A percentile compares a stretch with the other conserved stretches of the same genome.
Evolutionary conservation across 139 green algal genomes (phyloP).

Genomic region (Chlorella vulgaris): DNA sequence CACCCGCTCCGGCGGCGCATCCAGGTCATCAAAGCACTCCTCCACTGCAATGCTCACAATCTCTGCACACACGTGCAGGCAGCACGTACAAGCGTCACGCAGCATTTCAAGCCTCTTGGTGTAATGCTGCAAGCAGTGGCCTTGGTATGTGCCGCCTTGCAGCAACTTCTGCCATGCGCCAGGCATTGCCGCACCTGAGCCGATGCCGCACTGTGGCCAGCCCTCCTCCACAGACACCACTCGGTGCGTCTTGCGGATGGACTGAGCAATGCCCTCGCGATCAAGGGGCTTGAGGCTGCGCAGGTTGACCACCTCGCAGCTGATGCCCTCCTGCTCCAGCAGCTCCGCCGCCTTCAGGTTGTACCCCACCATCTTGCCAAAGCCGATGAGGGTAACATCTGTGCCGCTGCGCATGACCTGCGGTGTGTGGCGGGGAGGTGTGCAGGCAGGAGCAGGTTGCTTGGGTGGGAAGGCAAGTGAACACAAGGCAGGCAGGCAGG

Average conservation of each 20-base stretch:
- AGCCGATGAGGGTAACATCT: slow-evolving; percentile 92
- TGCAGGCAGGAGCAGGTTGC: not conserved
- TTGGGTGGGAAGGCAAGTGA: not conserved
- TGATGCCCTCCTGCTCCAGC: slow-evolving; percentile 90
- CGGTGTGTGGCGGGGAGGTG: not conserved
- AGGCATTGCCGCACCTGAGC: slow-evolving; percentile 47
- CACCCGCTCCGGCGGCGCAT: slow-evolving; percentile 91
- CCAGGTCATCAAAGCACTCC: slow-evolving; percentile 96
- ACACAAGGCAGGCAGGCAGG: not conserved
- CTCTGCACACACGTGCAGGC: slow-evolving; percentile 48
- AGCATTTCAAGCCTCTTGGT: no score
- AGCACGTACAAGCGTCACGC: not conserved
- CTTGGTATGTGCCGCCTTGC: no score
- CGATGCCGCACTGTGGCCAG: slow-evolving; percentile 94
- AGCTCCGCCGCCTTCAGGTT: slow-evolving; percentile 88
- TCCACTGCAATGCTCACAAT: slow-evolving; percentile 88
- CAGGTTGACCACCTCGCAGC: slow-evolving; percentile 96
- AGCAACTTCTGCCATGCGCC: no score
- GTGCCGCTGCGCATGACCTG: slow-evolving; percentile 78
- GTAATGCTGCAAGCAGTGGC: no score
- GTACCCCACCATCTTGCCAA: slow-evolving; percentile 95
- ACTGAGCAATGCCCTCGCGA: slow-evolving; percentile 80
- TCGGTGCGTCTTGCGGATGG: slow-evolving; percentile 89
- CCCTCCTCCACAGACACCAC: slow-evolving; percentile 96
- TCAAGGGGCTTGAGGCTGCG: slow-evolving; percentile 95